Base-by-base conservation (phyloP, 2,329 filamentous ascomycete genomes). In the Pseudomassariella vexata region DNA sequence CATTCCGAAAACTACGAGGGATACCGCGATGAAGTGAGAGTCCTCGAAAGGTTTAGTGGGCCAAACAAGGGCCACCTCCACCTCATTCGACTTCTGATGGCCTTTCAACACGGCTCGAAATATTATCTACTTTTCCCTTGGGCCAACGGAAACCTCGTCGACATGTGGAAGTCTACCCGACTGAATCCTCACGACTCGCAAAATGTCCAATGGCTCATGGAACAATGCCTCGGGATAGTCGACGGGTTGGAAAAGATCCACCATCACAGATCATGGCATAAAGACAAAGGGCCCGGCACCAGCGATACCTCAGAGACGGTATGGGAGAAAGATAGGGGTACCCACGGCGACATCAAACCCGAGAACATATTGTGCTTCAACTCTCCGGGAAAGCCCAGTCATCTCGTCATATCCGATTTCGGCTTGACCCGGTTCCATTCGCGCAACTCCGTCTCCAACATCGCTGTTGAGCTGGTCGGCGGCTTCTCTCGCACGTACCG, bases 41-140 rank as follows among this genome's bases (percentile, higher is more conserved):
- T 28, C 2, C 21, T 42, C 9, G 37, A 36, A 19, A 28, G 34
- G 10, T 40, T 40, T 11, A 37, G 37, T 20, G 33, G 30, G 3
- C 17, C 24, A 6, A 8, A 19, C 26, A 25, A 16, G 8, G 36
- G 38, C 9, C 38, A 43, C 15, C 18, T 24, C 2, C 41, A 42
- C 21, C 31, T 44, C 4, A 35, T 42, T 14, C 25, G 36, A 15
- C 28, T 44, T 7, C 27, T 44, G 1, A 32, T 40, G 28, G 32
- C 39, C 18, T 32, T 40, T 3, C 29, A 40, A 24, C 37, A 44
- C 19, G 30, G 22, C 3, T 23, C 29, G 2, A 28, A 32, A 5
- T 42, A 40, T 22, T 39, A 40, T 21, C 24, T 44, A 18, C 16
- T 44, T 9, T 44, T 44, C 25, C 39, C 37, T 9, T 29, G 36